Conservation (phyloP, 2,329 filamentous ascomycete species). For the Escovopsis weberi region DNA sequence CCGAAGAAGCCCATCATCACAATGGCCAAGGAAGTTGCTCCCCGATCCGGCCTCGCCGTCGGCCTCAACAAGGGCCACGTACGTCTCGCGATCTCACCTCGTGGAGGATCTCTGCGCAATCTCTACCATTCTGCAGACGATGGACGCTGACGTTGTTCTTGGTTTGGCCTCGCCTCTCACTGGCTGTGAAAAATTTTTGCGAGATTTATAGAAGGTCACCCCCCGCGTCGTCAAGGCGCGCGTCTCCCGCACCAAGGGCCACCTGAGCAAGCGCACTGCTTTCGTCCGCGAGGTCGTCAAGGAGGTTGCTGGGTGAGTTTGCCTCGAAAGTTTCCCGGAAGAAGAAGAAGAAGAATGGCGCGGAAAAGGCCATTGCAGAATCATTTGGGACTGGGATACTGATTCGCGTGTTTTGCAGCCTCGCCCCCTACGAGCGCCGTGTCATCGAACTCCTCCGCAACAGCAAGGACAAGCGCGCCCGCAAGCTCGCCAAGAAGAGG, state of each 20-base stretch:
- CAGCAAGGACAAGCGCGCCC: conserved; percentile 97
- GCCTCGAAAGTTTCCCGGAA: neutral
- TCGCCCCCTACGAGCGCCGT: conserved; percentile 93
- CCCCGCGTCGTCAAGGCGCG: conserved; percentile 62
- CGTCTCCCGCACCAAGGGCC: conserved; percentile 80
- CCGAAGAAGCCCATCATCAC: conserved; percentile 21
- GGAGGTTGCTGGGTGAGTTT: conserved; percentile 83
- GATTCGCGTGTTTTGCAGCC: conserved; percentile 29
- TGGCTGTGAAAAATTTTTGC: conserved; percentile 11
- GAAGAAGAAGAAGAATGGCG: neutral
- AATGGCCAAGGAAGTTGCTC: conserved; percentile 47
- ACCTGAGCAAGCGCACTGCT: conserved; percentile 89
- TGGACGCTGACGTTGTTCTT: conserved; percentile 42
- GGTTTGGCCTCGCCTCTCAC: too few relatives aligned
- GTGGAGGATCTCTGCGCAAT: conserved; percentile 54
- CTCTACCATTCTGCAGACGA: conserved; percentile 31
- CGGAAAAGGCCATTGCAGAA: neutral
- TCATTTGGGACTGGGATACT: too few relatives aligned
- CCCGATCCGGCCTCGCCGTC: conserved; percentile 43
- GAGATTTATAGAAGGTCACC: conserved; percentile 59
- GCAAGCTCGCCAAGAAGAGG: conserved; percentile 99
- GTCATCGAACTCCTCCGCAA: conserved; percentile 98
- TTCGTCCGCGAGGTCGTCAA: conserved; percentile 97
- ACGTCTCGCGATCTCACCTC: conserved; percentile 52
- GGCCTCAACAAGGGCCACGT: conserved; percentile 52